Evolutionary conservation across 108 stramenopile genomes (phyloP), one percentile per base, ranked within the genome.

Genomic region (Bacterosira constricta): DNA sequence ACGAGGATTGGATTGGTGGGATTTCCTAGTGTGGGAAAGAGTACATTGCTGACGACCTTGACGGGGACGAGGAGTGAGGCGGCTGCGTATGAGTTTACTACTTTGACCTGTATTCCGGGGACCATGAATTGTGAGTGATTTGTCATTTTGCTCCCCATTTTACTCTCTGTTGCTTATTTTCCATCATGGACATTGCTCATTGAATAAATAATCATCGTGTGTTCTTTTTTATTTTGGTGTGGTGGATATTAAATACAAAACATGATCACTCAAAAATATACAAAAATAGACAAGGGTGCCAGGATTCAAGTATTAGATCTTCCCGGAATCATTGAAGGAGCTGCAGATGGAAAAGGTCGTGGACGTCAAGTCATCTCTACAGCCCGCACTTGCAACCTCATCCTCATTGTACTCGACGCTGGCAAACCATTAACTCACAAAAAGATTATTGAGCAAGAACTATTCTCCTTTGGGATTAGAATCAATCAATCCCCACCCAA

Each of bases 281-380:
- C n/a, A n/a, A n/a, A n/a, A n/a, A 32, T 31, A 74, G 77, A 86
- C 72, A 92, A 95, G 56, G 98, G 99, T 15, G 98, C 99, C n/a
- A 79, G 95, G 52, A 98, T 99, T 54, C 99, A 99, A 83, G 94
- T 99, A 23, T 69, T 99, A 32, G 99, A 99, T 82, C 81, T 99
- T 52, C 99, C 99, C 15, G 99, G 99, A 27, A 95, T 99, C 55
- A 99, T 99, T 70, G 99, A 99, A 79, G 99, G 99, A 17, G 98
- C 99, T 7, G 97, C 97, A 49, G 97, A 97, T 79, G 98, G 98
- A 27, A 95, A 97, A 60, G 99, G 99, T 67, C 89, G 97, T 31
- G 98, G 98, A 42, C 86, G 97, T 42, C 97, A 97, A 71, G 97
- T 97, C 55, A 97, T 97, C 82, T 83, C 86, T 30, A 91, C 97